phyloP scores from a whole-genome alignment of 2,329 filamentous ascomycete genomes.

The Chalaropsis ovoidea region DNA sequence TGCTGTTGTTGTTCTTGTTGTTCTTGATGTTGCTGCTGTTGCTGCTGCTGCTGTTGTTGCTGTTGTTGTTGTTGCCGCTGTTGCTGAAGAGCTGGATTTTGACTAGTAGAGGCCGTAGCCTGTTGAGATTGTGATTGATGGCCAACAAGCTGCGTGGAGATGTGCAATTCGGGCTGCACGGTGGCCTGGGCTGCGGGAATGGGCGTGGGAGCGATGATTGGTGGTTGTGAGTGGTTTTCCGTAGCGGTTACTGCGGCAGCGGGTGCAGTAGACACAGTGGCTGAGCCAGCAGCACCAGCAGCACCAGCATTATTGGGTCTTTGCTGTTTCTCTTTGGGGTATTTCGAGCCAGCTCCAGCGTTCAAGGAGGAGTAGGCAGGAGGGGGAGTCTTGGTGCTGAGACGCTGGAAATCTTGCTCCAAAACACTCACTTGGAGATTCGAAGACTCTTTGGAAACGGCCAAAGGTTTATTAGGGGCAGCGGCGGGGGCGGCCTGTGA shows the following conservation, averaged over 20 bases:
- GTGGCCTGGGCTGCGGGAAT: conserved; percentile 25
- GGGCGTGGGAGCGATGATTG: conserved; percentile 19
- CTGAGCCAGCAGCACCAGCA: conserved; percentile 20
- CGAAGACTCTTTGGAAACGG: conserved; percentile 17
- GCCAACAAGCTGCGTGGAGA: conserved; percentile 21
- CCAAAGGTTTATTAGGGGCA: conserved; percentile 12
- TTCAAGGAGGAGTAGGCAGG: conserved; percentile 87
- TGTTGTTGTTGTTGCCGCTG: background rate
- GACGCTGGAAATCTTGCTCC: conserved; percentile 74
- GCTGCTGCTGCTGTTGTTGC: conserved; percentile 11
- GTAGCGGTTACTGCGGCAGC: background rate
- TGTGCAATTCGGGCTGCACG: conserved; percentile 18
- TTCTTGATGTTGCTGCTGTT: background rate
- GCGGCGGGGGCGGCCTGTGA: background rate
- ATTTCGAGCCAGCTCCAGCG: conserved; percentile 44
- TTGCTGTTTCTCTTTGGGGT: conserved; percentile 69
- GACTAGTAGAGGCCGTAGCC: background rate
- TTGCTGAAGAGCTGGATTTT: conserved; percentile 15
- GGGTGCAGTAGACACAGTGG: conserved; percentile 27
- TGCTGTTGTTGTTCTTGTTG: no score
- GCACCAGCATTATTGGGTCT: conserved; percentile 30
- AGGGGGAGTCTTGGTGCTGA: conserved; percentile 75
- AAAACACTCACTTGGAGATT: conserved; percentile 57
- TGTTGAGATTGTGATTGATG: conserved; percentile 21
- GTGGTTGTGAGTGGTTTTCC: background rate